phyloP scores from a whole-genome alignment of 257 asterid genomes.

The Petrea volubilis region DNA sequence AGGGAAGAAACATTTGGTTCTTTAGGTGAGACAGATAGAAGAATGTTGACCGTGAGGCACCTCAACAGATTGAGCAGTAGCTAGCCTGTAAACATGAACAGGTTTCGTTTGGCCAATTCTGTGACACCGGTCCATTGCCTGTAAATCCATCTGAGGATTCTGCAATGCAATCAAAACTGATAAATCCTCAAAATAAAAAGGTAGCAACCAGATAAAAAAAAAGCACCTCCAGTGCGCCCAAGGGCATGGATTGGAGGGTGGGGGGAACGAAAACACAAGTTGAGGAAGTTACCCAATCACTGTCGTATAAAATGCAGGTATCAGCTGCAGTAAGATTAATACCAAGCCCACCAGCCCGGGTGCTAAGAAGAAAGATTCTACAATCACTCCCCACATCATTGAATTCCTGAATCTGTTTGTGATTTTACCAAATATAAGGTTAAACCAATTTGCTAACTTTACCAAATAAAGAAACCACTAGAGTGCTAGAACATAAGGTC shows the following conservation, averaged over 20 bases:
- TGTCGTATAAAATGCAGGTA: conserved; percentile 95
- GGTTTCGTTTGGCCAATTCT: conserved; percentile 99
- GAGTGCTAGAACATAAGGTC: background rate
- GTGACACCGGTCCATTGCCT: conserved; percentile 98
- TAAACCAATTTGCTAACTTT: background rate
- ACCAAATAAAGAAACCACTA: conserved; percentile 1
- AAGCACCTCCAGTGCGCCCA: background rate
- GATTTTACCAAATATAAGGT: conserved; percentile 22
- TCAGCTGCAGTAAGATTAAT: conserved; percentile 98
- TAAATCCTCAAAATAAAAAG: background rate
- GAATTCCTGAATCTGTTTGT: conserved; percentile 80
- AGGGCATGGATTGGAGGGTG: background rate
- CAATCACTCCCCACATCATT: conserved; percentile 59
- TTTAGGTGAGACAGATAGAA: background rate
- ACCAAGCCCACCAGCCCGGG: conserved; percentile 99
- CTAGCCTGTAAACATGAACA: conserved; percentile 94
- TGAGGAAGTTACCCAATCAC: conserved; percentile 84
- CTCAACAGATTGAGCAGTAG: conserved; percentile 96
- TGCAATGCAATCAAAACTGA: conserved; percentile 36
- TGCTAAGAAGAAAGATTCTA: conserved; percentile 90
- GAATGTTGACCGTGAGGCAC: conserved; percentile 32
- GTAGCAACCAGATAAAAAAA: background rate
- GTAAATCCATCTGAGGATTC: conserved; percentile 99
- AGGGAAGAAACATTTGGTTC: background rate
- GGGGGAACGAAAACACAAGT: conserved; percentile 18